Conservation (phyloP, 257 asterid genomes). For the Nicotiana sylvestris region DNA sequence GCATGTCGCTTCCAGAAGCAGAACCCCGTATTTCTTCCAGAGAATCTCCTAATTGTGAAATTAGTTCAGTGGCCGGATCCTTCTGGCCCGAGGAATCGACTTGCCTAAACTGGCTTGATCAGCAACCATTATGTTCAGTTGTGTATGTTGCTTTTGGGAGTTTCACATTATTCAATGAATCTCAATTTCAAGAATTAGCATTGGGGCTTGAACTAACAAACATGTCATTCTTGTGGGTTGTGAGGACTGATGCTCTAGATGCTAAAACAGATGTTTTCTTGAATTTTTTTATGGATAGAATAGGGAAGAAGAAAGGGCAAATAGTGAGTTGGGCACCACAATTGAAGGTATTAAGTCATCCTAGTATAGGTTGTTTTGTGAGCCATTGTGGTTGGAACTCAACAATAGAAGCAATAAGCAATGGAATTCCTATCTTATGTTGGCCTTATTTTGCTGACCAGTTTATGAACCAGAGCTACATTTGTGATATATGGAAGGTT, state of each 20-base stretch:
- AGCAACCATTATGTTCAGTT: constrained; percentile 29
- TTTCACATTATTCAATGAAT: constrained; percentile 10
- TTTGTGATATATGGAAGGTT: constrained; percentile 58
- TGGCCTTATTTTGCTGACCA: constrained; percentile 64
- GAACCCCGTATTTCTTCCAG: neutral
- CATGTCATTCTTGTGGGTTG: constrained; percentile 44
- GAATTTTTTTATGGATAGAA: constrained; percentile 24
- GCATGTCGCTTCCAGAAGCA: neutral
- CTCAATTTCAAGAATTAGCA: constrained; percentile 40
- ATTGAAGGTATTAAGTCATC: constrained; percentile 47
- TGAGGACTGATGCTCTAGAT: constrained; percentile 9
- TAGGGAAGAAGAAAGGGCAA: constrained; percentile 22
- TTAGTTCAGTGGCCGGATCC: constrained; percentile 21
- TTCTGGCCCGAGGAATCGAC: constrained; percentile 36
- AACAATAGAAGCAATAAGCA: constrained; percentile 42
- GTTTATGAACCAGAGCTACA: constrained; percentile 44
- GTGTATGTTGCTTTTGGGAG: constrained; percentile 48
- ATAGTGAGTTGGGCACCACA: constrained; percentile 51
- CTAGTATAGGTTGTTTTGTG: constrained; percentile 49
- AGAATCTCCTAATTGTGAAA: neutral
- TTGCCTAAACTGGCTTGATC: constrained; percentile 38
- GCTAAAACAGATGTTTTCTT: neutral
- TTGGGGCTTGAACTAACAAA: constrained; percentile 35
- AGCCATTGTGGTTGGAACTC: constrained; percentile 88
- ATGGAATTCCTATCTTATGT: constrained; percentile 50